Evolutionary conservation across 2,329 filamentous ascomycete species (phyloP).

Genomic region (Sclerotiophoma versabilis): DNA sequence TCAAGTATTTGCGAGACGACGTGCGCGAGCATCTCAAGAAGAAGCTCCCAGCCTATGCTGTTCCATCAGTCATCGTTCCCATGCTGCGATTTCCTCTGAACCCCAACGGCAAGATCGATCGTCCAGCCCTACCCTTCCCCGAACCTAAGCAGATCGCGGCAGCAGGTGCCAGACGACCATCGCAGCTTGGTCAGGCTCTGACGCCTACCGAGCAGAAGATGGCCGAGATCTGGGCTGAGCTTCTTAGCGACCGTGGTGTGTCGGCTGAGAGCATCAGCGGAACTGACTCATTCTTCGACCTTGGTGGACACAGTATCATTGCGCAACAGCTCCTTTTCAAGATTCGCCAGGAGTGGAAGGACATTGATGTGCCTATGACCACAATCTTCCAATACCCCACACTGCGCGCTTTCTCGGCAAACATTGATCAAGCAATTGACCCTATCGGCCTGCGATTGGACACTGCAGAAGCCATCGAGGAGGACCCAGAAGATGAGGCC

Average conservation of each 20-base stretch:
- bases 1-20: constrained; percentile 66
- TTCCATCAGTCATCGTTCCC: constrained; percentile 76
- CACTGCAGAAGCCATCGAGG: constrained; percentile 48
- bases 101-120: constrained; percentile 73
- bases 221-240: constrained; percentile 75
- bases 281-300: constrained; percentile 75
- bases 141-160: constrained; percentile 72
- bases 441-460: constrained; percentile 57
- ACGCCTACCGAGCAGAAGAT: constrained; percentile 69
- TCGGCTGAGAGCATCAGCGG: constrained; percentile 72
- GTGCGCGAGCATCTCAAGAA: constrained; percentile 73
- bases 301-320: constrained; percentile 81
- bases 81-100: constrained; percentile 76
- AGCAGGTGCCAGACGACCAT: constrained; percentile 57
- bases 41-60: constrained; percentile 75
- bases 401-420: constrained; percentile 62
- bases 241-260: constrained; percentile 66
- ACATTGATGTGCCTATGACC: constrained; percentile 72
- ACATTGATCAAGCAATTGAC: constrained; percentile 60
- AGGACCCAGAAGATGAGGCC: constrained; percentile 59
- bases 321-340: constrained; percentile 82
- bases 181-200: constrained; percentile 55
- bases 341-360: constrained; percentile 67
- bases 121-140: constrained; percentile 79
- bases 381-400: constrained; percentile 74